Conservation (phyloP, 2,329 filamentous ascomycete species). For the Alternaria gaisen region DNA sequence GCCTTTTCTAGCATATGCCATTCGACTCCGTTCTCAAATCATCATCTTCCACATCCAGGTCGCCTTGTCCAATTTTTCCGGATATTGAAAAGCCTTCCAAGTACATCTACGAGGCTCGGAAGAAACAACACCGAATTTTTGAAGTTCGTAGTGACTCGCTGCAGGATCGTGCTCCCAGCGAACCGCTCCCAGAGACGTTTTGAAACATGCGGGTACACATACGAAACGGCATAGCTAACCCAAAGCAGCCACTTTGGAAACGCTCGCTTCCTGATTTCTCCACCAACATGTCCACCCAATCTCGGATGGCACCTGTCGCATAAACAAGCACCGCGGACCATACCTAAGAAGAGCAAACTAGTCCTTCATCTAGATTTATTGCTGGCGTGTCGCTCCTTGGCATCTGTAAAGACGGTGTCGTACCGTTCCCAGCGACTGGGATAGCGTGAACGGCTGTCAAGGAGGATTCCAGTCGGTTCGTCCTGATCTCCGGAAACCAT, state of each 20-base stretch:
- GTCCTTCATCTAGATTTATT: constrained; percentile 25
- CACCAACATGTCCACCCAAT: constrained; percentile 30
- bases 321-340: constrained; percentile 19
- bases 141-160: constrained; percentile 14
- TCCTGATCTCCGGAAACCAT: constrained; percentile 25
- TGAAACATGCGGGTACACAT: constrained; percentile 35
- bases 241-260: constrained; percentile 31
- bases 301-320: constrained; percentile 30
- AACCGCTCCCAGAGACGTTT: constrained; percentile 25
- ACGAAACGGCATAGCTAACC: constrained; percentile 26
- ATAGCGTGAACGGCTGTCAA: constrained; percentile 27
- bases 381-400: constrained; percentile 17
- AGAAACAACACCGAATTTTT: background rate
- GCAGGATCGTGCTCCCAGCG: constrained; percentile 21
- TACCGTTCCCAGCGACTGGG: constrained; percentile 10
- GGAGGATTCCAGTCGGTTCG: constrained; percentile 28
- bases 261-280: constrained; percentile 27
- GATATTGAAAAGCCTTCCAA: background rate
- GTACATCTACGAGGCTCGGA: background rate
- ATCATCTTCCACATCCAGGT: background rate
- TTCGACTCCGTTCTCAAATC: background rate
- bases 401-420: constrained; percentile 20
- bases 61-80: background rate
- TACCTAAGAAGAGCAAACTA: constrained; percentile 14
- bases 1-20: background rate